phyloP scores from a whole-genome alignment of 805 yeast genomes.

The Cyberlindnera xishuangbannaensis region DNA sequence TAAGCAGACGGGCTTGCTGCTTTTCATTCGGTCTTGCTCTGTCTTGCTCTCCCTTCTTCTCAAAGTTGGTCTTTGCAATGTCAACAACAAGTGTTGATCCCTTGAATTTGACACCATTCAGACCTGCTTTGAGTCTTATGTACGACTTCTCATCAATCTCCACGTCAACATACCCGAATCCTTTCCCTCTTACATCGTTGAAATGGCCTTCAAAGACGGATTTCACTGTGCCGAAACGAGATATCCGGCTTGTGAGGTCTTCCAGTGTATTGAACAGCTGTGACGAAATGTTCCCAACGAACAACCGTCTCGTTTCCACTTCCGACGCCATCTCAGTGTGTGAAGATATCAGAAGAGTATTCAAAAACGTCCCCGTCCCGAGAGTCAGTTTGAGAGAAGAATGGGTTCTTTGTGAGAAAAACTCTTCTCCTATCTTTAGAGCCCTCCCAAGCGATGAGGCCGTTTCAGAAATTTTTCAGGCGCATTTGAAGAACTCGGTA shows the following conservation, averaged over 20 bases:
- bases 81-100: conserved; percentile 61
- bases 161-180: conserved; percentile 65
- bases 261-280: conserved; percentile 38
- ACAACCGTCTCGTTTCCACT: conserved; percentile 38
- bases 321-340: too few species aligned
- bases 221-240: conserved; percentile 53
- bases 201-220: conserved; percentile 50
- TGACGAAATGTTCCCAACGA: conserved; percentile 64
- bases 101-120: conserved; percentile 71
- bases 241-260: conserved; percentile 50
- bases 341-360: too few species aligned
- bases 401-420: too few species aligned
- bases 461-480: too few species aligned
- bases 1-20: conserved; percentile 29
- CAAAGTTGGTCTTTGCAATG: conserved; percentile 54
- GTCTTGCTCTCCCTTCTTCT: conserved; percentile 42
- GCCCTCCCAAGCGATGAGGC: too few species aligned
- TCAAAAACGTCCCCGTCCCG: too few species aligned
- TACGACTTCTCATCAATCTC: conserved; percentile 40
- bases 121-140: conserved; percentile 44
- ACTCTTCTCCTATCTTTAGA: too few species aligned
- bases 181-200: conserved; percentile 31
- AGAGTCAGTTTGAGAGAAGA: too few species aligned
- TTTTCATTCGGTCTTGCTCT: conserved; percentile 27
- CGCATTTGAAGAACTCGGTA: too few species aligned